These are phyloP conservation scores for Cudoniella acicularis DNA, from an alignment of 495 filamentous ascomycete genomes.

Conservation along the genomic window DNA sequence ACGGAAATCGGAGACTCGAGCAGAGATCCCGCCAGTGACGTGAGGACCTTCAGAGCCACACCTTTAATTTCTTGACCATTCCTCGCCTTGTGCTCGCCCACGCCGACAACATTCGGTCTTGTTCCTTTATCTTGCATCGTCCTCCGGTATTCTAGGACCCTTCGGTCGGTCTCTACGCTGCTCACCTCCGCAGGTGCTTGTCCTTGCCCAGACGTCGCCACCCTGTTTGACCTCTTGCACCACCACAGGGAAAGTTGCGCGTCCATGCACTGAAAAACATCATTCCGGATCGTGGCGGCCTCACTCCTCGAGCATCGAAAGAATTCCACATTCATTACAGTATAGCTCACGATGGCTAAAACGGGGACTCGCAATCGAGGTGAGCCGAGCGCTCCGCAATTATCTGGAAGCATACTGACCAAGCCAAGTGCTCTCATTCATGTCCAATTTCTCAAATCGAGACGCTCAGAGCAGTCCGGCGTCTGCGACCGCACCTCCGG, in stretches of 20 bases:
- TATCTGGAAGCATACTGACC: not conserved
- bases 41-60: not conserved
- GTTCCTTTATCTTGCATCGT: not conserved
- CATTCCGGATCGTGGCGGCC: slow-evolving; percentile 13
- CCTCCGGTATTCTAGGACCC: too few relatives aligned
- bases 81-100: not conserved
- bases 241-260: not conserved
- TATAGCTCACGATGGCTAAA: not conserved
- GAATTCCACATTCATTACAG: not conserved
- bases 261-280: not conserved
- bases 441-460: slow-evolving; percentile 51
- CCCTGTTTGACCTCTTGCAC: not conserved
- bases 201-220: not conserved
- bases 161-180: too few relatives aligned
- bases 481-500: slow-evolving; percentile 28
- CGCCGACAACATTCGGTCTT: not conserved
- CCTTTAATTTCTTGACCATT: not conserved
- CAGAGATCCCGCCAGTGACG: too few relatives aligned
- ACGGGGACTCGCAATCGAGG: slow-evolving; percentile 44
- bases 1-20: too few relatives aligned
- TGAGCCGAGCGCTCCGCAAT: slow-evolving; percentile 35
- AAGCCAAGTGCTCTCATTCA: slow-evolving; percentile 53
- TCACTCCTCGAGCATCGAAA: not conserved
- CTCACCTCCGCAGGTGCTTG: too few relatives aligned
- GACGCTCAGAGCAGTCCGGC: slow-evolving; percentile 33